A percentile compares a stretch with the other conserved stretches of the same genome.
Conservation (phyloP, 441 rosid genomes). For the Syzygium malaccense region DNA sequence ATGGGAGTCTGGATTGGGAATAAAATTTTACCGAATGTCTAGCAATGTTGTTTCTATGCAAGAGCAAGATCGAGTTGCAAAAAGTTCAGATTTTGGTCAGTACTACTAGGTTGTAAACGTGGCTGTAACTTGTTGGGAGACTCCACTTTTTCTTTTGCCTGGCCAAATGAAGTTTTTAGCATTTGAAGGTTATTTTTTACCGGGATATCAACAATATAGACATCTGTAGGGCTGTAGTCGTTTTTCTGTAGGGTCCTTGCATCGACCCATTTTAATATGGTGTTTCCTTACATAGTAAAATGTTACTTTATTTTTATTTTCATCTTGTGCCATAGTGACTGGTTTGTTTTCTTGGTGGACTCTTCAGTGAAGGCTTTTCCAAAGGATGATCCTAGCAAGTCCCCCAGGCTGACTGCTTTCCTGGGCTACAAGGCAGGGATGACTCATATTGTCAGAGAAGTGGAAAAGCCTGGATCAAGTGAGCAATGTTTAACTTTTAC, state of each 20-base stretch:
- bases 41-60: not conserved
- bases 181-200: not conserved
- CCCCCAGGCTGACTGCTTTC: conserved; percentile 82
- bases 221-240: not conserved
- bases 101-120: not conserved
- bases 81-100: not conserved
- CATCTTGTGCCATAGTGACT: not conserved
- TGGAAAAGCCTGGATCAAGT: conserved; percentile 96
- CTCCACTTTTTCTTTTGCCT: not conserved
- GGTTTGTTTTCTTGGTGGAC: not conserved
- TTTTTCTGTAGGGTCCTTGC: not conserved
- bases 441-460: conserved; percentile 93
- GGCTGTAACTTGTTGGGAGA: not conserved
- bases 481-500: conserved; percentile 10
- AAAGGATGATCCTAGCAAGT: conserved; percentile 70
- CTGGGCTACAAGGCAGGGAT: conserved; percentile 96
- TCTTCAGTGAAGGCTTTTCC: conserved; percentile 89
- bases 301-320: not conserved
- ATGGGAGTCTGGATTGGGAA: not conserved
- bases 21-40: not conserved
- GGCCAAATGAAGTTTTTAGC: not conserved
- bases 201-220: not conserved
- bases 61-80: not conserved
- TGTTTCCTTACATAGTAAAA: not conserved
- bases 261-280: not conserved